Evolutionary conservation across 73 alveolate genomes (phyloP).

Genomic region (Paramecium caudatum): DNA sequence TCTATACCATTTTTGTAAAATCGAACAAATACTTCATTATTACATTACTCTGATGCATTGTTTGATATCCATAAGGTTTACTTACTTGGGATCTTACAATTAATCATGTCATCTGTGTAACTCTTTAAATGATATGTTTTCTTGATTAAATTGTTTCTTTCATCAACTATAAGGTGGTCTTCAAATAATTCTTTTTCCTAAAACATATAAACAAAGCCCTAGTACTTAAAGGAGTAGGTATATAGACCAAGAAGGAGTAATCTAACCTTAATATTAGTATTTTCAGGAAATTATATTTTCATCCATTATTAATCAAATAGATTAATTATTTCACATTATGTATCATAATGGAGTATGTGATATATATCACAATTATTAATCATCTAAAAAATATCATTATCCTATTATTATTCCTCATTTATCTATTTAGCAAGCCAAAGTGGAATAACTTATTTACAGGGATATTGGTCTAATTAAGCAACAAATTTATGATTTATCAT

Average conservation of each 20-base stretch:
- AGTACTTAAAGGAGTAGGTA: constrained; percentile 22
- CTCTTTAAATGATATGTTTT: not conserved
- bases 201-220: not conserved
- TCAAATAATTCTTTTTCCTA: constrained; percentile 26
- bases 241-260: not conserved
- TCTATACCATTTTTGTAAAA: constrained; percentile 25
- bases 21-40: not conserved
- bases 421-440: constrained; percentile 2
- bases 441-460: not conserved
- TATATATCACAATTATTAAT: not conserved
- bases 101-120: not conserved
- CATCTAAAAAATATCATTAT: not conserved
- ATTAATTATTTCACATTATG: constrained; percentile 9
- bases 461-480: not conserved
- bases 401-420: not conserved
- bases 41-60: not conserved
- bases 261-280: not conserved
- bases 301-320: not conserved
- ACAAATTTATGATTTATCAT: not conserved
- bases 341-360: constrained; percentile 29
- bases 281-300: not conserved
- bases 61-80: not conserved
- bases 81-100: constrained; percentile 28
- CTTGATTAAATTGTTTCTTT: not conserved
- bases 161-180: not conserved